phyloP scores from a whole-genome alignment of 257 asterid species.

The Solanum ossicruentum region DNA sequence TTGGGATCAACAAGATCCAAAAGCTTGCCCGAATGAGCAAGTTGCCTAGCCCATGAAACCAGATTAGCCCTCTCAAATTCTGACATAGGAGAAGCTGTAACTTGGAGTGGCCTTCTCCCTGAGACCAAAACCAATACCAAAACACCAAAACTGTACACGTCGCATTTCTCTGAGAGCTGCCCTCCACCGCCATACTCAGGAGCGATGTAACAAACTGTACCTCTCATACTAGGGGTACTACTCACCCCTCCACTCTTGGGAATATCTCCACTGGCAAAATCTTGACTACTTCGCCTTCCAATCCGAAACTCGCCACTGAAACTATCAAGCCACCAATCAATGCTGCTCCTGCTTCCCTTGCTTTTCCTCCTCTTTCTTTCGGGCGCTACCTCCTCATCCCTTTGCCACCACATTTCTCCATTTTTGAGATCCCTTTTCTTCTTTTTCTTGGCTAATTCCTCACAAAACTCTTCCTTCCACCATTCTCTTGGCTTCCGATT shows the following conservation, averaged over 20 bases:
- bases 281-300: conserved; percentile 67
- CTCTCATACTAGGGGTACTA: conserved; percentile 95
- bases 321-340: conserved; percentile 78
- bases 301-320: conserved; percentile 71
- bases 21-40: conserved; percentile 62
- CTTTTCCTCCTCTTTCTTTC: conserved; percentile 48
- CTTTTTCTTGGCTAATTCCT: conserved; percentile 66
- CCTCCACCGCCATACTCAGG: conserved; percentile 81
- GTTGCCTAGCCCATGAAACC: conserved; percentile 84
- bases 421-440: conserved; percentile 32
- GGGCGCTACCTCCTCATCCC: conserved; percentile 46
- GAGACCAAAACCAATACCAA: conserved; percentile 61
- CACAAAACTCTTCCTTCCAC: conserved; percentile 97
- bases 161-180: conserved; percentile 60
- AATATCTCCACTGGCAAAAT: conserved; percentile 54
- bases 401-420: conserved; percentile 75
- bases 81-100: conserved; percentile 82
- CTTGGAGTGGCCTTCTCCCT: conserved; percentile 91
- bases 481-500: conserved; percentile 64
- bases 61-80: conserved; percentile 90
- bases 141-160: conserved; percentile 87
- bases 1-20: conserved; percentile 71
- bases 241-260: conserved; percentile 90
- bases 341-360: conserved; percentile 44
- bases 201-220: conserved; percentile 85